phyloP scores from a whole-genome alignment of 2,329 filamentous ascomycete genomes.

The Pseudocercospora ulei region DNA sequence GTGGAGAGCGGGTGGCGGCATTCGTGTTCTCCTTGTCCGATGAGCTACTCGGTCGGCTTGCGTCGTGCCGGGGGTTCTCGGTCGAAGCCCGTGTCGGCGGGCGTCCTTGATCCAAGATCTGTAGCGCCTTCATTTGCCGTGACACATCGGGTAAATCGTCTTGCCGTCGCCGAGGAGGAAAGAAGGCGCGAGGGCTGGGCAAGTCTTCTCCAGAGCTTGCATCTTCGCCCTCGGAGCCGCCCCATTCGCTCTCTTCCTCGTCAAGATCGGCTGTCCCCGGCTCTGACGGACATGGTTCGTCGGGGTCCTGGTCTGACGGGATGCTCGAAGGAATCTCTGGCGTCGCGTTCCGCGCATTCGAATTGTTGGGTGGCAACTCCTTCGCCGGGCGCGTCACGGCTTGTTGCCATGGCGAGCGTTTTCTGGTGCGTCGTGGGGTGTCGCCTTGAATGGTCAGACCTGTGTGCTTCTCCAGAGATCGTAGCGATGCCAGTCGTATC shows the following conservation, averaged over 20 bases:
- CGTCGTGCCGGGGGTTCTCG: neutral
- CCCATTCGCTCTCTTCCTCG: conserved; percentile 33
- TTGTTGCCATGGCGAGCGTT: conserved; percentile 5
- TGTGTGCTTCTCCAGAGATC: conserved; percentile 10
- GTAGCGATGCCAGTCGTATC: conserved; percentile 20
- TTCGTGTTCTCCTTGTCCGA: conserved; percentile 32
- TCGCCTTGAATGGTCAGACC: conserved; percentile 11
- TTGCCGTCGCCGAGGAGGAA: conserved; percentile 16
- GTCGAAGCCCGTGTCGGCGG: neutral
- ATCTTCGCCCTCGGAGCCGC: conserved; percentile 25
- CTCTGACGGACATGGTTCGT: neutral
- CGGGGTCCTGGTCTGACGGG: neutral
- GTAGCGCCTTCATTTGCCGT: conserved; percentile 16
- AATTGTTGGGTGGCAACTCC: conserved; percentile 8
- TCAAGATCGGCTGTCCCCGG: conserved; percentile 24
- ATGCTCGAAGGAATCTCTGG: conserved; percentile 4
- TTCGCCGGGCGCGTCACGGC: conserved; percentile 6
- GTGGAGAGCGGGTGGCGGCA: conserved; percentile 24
- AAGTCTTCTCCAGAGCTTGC: conserved; percentile 26
- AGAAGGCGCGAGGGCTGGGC: conserved; percentile 26
- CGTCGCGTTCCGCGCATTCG: neutral
- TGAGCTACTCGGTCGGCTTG: neutral
- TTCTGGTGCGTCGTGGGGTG: conserved; percentile 12
- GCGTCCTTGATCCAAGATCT: conserved; percentile 15
- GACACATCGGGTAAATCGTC: conserved; percentile 10